Conservation (phyloP, 768 basidiomycete species). For the Mycena indigotica region DNA sequence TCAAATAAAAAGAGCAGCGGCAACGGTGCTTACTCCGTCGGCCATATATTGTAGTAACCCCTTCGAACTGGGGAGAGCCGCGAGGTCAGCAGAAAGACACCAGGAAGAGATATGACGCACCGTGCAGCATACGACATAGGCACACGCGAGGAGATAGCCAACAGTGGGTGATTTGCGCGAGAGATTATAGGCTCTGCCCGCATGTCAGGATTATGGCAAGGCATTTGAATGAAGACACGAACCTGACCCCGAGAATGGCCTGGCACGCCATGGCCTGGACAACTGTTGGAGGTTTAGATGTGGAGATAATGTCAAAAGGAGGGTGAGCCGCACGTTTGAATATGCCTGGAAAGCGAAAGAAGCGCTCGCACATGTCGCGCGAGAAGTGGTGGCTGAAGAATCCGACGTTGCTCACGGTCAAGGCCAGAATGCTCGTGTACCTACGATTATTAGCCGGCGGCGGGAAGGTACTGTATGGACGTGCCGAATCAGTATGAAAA, state of each 20-base stretch:
- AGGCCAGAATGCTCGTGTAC: background rate
- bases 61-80: conserved; percentile 46
- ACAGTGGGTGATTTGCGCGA: background rate
- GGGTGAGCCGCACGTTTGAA: background rate
- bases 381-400: background rate
- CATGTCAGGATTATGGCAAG: background rate
- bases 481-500: conserved; percentile 56
- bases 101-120: background rate
- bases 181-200: background rate
- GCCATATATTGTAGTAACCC: conserved; percentile 55
- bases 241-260: background rate
- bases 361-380: background rate
- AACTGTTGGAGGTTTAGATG: background rate
- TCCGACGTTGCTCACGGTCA: background rate
- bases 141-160: background rate
- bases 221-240: background rate
- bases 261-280: background rate
- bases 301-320: background rate
- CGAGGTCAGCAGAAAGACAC: background rate
- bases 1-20: too few relatives aligned
- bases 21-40: conserved; percentile 50
- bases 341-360: background rate
- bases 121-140: background rate
- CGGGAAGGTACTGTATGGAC: conserved; percentile 10
- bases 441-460: background rate